A percentile compares a stretch with the other conserved stretches of the same genome.
These are phyloP conservation scores for Taphrina communis DNA, from an alignment of 1,139 yeast genomes.

Conservation along the genomic window DNA sequence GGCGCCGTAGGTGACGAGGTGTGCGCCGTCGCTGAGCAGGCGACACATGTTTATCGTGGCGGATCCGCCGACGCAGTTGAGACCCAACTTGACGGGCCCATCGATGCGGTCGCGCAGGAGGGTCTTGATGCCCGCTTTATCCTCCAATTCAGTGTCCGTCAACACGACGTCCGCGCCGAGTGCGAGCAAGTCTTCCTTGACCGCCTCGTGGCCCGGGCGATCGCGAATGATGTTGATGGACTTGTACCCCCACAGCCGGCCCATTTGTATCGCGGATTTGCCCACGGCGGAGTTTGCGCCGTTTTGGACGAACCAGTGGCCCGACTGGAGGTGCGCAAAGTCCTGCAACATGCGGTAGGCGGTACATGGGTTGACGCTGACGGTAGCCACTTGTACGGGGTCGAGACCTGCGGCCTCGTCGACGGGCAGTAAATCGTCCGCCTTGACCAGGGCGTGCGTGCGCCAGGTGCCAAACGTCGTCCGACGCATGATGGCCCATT, in stretches of 20 bases:
- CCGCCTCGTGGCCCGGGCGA: slow-evolving; percentile 71
- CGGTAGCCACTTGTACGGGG: slow-evolving; percentile 75
- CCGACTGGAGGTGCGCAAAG: slow-evolving; percentile 65
- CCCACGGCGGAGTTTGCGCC: slow-evolving; percentile 98
- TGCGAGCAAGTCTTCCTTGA: slow-evolving; percentile 62
- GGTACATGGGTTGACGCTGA: slow-evolving; percentile 88
- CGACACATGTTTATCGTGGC: slow-evolving; percentile 81
- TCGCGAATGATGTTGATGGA: slow-evolving; percentile 88
- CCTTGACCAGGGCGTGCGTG: slow-evolving; percentile 63
- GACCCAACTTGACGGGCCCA: slow-evolving; percentile 68
- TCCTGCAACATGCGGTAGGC: slow-evolving; percentile 87
- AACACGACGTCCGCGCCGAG: slow-evolving; percentile 89
- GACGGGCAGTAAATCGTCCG: slow-evolving; percentile 58
- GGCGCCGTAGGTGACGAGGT: slow-evolving; percentile 92
- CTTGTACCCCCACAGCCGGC: slow-evolving; percentile 74
- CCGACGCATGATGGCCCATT: slow-evolving; percentile 87
- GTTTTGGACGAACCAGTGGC: slow-evolving; percentile 95
- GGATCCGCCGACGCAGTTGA: slow-evolving; percentile 93
- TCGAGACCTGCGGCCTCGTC: slow-evolving; percentile 49
- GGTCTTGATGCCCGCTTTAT: slow-evolving; percentile 69
- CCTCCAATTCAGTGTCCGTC: slow-evolving; percentile 80
- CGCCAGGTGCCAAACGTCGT: slow-evolving; percentile 96
- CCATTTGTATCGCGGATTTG: slow-evolving; percentile 89
- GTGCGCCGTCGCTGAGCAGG: slow-evolving; percentile 69
- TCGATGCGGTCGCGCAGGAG: slow-evolving; percentile 61